Percentiles rank a stretch among this genome's conserved stretches.
phyloP scores from a whole-genome alignment of 257 asterid genomes.

The Forsythia suspensa region DNA sequence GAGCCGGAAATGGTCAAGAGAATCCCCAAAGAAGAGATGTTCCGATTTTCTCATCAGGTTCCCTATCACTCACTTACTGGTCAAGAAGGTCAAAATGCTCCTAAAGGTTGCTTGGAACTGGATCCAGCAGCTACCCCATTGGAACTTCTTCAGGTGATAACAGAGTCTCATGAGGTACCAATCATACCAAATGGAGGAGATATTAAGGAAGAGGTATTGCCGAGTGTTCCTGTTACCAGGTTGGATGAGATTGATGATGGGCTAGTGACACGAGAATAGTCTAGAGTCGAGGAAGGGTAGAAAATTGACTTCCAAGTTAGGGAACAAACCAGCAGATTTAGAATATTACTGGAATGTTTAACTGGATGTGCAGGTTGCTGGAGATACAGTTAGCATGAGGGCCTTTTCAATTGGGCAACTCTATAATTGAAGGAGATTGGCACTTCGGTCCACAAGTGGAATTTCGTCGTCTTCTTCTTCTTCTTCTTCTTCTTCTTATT shows the following conservation, averaged over 20 bases:
- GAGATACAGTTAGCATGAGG: background rate
- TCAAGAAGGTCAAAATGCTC: slow-evolving; percentile 33
- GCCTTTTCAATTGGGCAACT: background rate
- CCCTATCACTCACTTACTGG: slow-evolving; percentile 34
- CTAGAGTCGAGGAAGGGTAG: background rate
- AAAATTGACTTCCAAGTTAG: background rate
- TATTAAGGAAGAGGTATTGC: background rate
- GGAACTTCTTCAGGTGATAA: slow-evolving; percentile 27
- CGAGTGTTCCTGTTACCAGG: background rate
- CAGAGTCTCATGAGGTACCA: slow-evolving; percentile 8
- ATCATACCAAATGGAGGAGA: background rate
- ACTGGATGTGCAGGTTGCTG: background rate
- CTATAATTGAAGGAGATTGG: background rate
- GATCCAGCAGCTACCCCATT: slow-evolving; percentile 40
- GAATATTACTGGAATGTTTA: background rate
- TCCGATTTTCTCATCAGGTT: slow-evolving; percentile 38
- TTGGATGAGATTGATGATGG: background rate
- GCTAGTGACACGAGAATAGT: background rate
- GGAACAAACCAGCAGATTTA: background rate
- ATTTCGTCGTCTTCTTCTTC: background rate
- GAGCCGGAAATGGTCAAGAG: slow-evolving; percentile 11
- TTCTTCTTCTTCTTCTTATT: background rate
- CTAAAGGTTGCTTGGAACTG: slow-evolving; percentile 34
- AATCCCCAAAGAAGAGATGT: slow-evolving; percentile 38
- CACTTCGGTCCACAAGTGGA: background rate